phyloP scores from a whole-genome alignment of 1,139 yeast species.

The Diutina siamensis region DNA sequence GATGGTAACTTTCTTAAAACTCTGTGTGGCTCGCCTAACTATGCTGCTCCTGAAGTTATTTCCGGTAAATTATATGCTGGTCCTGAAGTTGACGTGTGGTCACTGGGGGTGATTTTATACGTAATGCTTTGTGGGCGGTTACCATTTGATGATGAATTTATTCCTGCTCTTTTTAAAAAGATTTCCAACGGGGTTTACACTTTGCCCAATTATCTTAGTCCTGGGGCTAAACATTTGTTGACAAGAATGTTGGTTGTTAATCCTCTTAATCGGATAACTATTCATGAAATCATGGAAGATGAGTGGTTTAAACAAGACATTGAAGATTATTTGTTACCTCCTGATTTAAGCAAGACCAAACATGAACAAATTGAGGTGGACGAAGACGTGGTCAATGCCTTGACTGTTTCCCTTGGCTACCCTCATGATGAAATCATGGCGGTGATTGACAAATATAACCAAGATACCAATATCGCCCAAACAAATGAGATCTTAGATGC shows the following conservation, averaged over 20 bases:
- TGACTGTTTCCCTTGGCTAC: conserved; percentile 86
- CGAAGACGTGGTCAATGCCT: conserved; percentile 68
- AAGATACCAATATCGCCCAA: conserved; percentile 26
- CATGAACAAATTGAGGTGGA: conserved; percentile 44
- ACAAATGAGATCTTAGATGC: conserved; percentile 82
- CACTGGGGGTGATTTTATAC: conserved; percentile 90
- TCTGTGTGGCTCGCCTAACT: conserved; percentile 94
- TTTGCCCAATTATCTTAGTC: conserved; percentile 76
- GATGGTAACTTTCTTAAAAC: conserved; percentile 96
- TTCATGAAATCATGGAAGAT: conserved; percentile 88
- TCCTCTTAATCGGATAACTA: conserved; percentile 90
- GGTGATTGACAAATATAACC: conserved; percentile 43
- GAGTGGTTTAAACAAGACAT: conserved; percentile 87
- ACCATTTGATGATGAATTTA: conserved; percentile 96
- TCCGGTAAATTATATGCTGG: conserved; percentile 96
- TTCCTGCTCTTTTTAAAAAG: conserved; percentile 90
- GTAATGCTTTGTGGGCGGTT: conserved; percentile 96
- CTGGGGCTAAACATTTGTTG: conserved; percentile 78
- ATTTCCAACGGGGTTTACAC: conserved; percentile 93
- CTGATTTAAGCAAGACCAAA: conserved; percentile 37
- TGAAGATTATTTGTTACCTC: conserved; percentile 74
- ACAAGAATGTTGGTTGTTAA: conserved; percentile 94
- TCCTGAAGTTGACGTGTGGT: conserved; percentile 99
- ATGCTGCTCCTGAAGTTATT: conserved; percentile 97
- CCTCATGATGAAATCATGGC: conserved; percentile 77